These are phyloP conservation scores for Coniella vitis DNA, from an alignment of 2,329 filamentous ascomycete genomes.

Conservation along the genomic window DNA sequence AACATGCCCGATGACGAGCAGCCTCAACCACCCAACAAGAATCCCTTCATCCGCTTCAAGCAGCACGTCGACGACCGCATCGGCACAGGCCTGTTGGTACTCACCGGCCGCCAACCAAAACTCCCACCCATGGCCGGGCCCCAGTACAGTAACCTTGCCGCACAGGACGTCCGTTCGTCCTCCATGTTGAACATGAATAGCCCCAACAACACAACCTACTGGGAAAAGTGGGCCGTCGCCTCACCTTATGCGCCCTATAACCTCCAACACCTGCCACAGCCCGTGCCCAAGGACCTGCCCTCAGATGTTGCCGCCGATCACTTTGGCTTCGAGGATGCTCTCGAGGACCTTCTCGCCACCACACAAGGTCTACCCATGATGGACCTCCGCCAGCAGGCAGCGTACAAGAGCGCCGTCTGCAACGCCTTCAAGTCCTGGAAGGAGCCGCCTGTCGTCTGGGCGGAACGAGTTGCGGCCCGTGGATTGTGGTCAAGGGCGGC, in stretches of 20 bases:
- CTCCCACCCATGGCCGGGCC: no score
- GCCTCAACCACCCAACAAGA: constrained; percentile 20
- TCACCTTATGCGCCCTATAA: constrained; percentile 39
- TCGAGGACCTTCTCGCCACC: constrained; percentile 49
- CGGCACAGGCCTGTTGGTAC: constrained; percentile 24
- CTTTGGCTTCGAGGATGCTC: constrained; percentile 51
- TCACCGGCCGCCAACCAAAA: constrained; percentile 20
- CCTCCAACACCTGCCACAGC: constrained; percentile 40
- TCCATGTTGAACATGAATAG: no score
- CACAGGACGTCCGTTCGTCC: no score
- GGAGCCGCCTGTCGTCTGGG: constrained; percentile 12
- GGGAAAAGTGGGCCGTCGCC: constrained; percentile 29
- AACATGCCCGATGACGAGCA: constrained; percentile 11
- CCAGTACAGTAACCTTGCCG: no score
- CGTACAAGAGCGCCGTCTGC: constrained; percentile 2
- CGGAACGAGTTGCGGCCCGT: constrained; percentile 9
- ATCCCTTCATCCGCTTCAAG: constrained; percentile 35
- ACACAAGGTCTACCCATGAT: constrained; percentile 36
- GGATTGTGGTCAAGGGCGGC: constrained; percentile 8
- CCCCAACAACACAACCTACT: constrained; percentile 12
- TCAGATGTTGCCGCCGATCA: constrained; percentile 21
- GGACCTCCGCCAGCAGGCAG: constrained; percentile 25
- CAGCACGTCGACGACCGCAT: constrained; percentile 33
- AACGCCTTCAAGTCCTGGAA: constrained; percentile 1
- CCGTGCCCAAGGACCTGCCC: constrained; percentile 38